A percentile compares a stretch with the other conserved stretches of the same genome.
These are phyloP conservation scores for Russula sp. DNA, from an alignment of 768 basidiomycete genomes.

Conservation along the genomic window DNA sequence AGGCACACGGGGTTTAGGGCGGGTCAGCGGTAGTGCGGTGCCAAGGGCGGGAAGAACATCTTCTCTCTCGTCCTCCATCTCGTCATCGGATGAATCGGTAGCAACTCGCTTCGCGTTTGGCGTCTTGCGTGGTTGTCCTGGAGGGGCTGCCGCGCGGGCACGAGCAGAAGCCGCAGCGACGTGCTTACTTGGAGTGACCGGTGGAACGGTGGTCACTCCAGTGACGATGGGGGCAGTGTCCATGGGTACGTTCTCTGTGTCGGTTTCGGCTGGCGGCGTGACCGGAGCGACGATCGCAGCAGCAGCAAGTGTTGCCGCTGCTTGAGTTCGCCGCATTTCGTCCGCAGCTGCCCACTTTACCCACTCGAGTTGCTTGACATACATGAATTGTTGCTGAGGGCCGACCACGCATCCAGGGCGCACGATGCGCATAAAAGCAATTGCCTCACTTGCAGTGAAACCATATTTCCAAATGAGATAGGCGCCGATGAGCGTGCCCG, in stretches of 20 bases:
- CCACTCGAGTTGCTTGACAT: conserved; percentile 93
- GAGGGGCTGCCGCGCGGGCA: conserved; percentile 68
- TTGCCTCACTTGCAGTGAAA: conserved; percentile 93
- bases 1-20: conserved; percentile 36
- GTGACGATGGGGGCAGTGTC: conserved; percentile 29
- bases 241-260: conserved; percentile 48
- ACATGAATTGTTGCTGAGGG: conserved; percentile 92
- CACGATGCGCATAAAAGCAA: conserved; percentile 97
- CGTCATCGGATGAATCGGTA: conserved; percentile 67
- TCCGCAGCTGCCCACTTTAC: conserved; percentile 89
- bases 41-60: conserved; percentile 66
- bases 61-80: conserved; percentile 50
- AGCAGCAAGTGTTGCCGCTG: conserved; percentile 39
- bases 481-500: conserved; percentile 95
- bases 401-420: conserved; percentile 93
- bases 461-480: conserved; percentile 99
- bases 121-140: conserved; percentile 85
- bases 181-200: conserved; percentile 80
- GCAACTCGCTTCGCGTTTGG: conserved; percentile 72
- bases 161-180: conserved; percentile 66
- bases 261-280: conserved; percentile 75
- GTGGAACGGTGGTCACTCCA: conserved; percentile 46
- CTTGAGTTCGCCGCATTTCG: conserved; percentile 58
- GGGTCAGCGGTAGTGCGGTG: conserved; percentile 41
- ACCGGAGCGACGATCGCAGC: conserved; percentile 63